Evolutionary conservation across 169 alveolate genomes (phyloP).

Genomic region (Toxoplasma gondii): DNA sequence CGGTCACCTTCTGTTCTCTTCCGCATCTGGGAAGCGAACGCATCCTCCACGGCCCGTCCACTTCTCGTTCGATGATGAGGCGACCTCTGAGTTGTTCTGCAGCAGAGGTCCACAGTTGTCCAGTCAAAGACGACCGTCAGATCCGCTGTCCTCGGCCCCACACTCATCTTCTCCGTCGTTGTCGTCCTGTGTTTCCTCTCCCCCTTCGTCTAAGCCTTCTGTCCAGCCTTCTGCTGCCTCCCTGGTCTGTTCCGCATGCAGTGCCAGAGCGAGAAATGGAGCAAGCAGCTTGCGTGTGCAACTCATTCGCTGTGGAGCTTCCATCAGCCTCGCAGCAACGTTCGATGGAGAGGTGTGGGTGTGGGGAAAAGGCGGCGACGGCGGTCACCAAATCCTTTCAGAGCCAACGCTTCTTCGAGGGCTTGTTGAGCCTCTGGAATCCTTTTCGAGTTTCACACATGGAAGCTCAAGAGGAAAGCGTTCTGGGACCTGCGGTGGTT

Average conservation of each 20-base stretch:
- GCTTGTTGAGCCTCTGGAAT: neutral
- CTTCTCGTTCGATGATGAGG: neutral
- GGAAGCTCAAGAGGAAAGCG: neutral
- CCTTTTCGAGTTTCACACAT: neutral
- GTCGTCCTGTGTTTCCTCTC: neutral
- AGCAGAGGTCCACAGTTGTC: too few relatives aligned
- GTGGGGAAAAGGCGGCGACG: constrained; percentile 39
- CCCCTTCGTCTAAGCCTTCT: neutral
- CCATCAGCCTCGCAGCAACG: constrained; percentile 29
- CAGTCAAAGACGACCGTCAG: too few relatives aligned
- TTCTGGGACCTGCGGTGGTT: too few relatives aligned
- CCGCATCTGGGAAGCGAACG: neutral
- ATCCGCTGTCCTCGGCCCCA: neutral
- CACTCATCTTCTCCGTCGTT: neutral
- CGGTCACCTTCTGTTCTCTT: constrained; percentile 8
- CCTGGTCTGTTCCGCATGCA: neutral
- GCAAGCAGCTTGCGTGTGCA: constrained; percentile 23
- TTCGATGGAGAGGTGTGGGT: constrained; percentile 33
- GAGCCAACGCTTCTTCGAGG: constrained; percentile 15
- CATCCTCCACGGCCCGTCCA: constrained; percentile 16
- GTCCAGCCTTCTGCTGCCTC: neutral
- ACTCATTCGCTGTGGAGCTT: constrained; percentile 12
- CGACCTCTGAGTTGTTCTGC: neutral
- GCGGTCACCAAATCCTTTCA: neutral
- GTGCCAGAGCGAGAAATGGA: neutral